Evolutionary conservation across 345 rosid species (phyloP), one percentile per base, ranked within the genome.

Genomic region (Moricandia moricandioides): DNA sequence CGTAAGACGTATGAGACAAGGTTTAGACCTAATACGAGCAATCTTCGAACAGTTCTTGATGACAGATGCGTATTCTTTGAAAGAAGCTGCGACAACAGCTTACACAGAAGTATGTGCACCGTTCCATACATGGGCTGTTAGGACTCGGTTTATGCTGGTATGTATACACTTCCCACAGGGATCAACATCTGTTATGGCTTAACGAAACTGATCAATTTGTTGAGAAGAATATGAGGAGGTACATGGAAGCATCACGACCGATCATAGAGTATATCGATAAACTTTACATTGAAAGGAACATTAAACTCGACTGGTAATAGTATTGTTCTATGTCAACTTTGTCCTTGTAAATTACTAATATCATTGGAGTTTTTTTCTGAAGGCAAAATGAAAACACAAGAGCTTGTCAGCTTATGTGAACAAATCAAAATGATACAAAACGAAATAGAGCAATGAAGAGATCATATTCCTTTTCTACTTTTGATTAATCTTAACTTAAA

Each of bases 71-170:
- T 79, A 80, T 78, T 88, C 91, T 10, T 84, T 91, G 74, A 91
- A 83, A 84, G 87, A 90, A 0, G 97, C 96, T 8, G 98, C 96
- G 4, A 82, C 97, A 10, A 80, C 91, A 13, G 97, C 98, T 66
- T 94, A 90, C 73, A 69, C 92, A 0, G 85, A 87, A 82, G 96
- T 94, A 3, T 91, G 97, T 58, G 97, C 97, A 12, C 98, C 97
- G 14, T 94, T 68, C 67, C 99, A 90, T 60, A 82, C 93, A 4
- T 90, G 98, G 99, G 83, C 93, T 0, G 85, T 91, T 60, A 80
- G 97, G 64, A 84, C 97, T 4, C 97, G 0, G 99, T 90, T 75
- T 92, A 86, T 67, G 95, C 99, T 1, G 99, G 97, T 63, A 94
- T 94, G 97, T 90, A 88, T 68, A 81, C 97, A 52, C 92, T 95